Evolutionary conservation across 2,329 filamentous ascomycete genomes (phyloP).

Genomic region (Cyclaneusma minus): DNA sequence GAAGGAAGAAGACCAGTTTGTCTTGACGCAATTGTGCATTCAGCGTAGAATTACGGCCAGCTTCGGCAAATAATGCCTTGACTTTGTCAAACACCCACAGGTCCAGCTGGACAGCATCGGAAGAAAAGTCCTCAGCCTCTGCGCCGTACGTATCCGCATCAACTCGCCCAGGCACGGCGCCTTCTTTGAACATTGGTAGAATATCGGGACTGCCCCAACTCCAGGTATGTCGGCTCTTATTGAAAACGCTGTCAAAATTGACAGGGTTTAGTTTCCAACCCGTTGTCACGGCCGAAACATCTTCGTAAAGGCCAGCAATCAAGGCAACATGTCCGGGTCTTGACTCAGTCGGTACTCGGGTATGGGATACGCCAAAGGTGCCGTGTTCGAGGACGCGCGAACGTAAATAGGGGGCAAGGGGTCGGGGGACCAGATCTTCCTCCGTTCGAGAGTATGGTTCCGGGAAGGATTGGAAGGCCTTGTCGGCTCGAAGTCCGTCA

Average conservation of each 20-base stretch:
- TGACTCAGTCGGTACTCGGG: slow-evolving; percentile 90
- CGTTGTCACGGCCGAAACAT: slow-evolving; percentile 92
- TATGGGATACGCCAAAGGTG: slow-evolving; percentile 95
- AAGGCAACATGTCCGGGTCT: slow-evolving; percentile 91
- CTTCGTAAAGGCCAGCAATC: slow-evolving; percentile 92
- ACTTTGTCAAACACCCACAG: slow-evolving; percentile 94
- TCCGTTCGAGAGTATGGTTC: slow-evolving; percentile 62
- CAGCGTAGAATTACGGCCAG: slow-evolving; percentile 62
- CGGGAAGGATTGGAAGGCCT: slow-evolving; percentile 86
- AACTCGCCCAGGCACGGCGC: slow-evolving; percentile 75
- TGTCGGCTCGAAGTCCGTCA: slow-evolving; percentile 91
- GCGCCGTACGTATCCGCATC: slow-evolving; percentile 74
- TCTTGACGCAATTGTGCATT: slow-evolving; percentile 60
- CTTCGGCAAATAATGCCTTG: slow-evolving; percentile 69
- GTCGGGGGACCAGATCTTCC: slow-evolving; percentile 54
- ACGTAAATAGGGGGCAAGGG: slow-evolving; percentile 79
- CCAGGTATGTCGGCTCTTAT: slow-evolving; percentile 92
- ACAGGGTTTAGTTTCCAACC: slow-evolving; percentile 98
- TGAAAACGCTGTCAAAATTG: slow-evolving; percentile 98
- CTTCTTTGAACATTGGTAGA: slow-evolving; percentile 88
- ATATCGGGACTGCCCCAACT: slow-evolving; percentile 99
- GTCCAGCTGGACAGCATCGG: slow-evolving; percentile 68
- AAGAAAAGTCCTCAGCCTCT: slow-evolving; percentile 81
- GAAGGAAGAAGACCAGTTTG: slow-evolving; percentile 87
- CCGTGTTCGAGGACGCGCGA: slow-evolving; percentile 78